Evolutionary conservation across 371 early-diverging fungal genomes (phyloP).

Genomic region (Syncephalastrum monosporum): DNA sequence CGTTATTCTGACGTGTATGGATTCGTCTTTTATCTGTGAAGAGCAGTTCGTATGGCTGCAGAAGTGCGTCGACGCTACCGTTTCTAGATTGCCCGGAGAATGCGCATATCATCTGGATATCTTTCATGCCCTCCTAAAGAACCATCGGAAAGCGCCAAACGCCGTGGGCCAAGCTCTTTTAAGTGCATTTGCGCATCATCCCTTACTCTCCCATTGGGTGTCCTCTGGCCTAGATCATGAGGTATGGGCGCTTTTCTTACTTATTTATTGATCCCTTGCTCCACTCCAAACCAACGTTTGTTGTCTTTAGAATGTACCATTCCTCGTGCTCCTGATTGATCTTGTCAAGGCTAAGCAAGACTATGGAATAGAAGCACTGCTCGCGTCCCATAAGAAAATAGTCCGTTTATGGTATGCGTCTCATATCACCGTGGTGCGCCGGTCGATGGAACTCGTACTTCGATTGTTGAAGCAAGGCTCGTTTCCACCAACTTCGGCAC

Average conservation of each 20-base stretch:
- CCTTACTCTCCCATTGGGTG: neutral
- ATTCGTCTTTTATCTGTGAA: too few species aligned
- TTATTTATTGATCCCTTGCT: neutral
- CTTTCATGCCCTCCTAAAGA: constrained; percentile 15
- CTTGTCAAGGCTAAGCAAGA: constrained; percentile 7
- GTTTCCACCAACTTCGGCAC: neutral
- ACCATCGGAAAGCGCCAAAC: neutral
- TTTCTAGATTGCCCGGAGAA: too few species aligned
- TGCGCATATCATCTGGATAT: constrained; percentile 9
- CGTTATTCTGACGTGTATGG: too few species aligned
- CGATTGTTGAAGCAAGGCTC: constrained; percentile 1
- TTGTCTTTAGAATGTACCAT: constrained; percentile 4
- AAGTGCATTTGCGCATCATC: neutral
- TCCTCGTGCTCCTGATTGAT: constrained; percentile 17
- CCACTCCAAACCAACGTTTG: too few species aligned
- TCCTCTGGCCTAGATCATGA: neutral
- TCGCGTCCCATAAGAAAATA: too few species aligned
- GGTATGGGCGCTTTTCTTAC: neutral
- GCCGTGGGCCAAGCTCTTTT: too few species aligned
- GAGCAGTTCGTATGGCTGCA: too few species aligned
- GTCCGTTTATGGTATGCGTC: neutral
- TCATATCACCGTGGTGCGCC: constrained; percentile 20
- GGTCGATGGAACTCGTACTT: constrained; percentile 16
- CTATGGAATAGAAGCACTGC: too few species aligned
- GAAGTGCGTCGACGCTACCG: too few species aligned